phyloP scores from a whole-genome alignment of 495 filamentous ascomycete genomes.

The Penicillium riverlandense region DNA sequence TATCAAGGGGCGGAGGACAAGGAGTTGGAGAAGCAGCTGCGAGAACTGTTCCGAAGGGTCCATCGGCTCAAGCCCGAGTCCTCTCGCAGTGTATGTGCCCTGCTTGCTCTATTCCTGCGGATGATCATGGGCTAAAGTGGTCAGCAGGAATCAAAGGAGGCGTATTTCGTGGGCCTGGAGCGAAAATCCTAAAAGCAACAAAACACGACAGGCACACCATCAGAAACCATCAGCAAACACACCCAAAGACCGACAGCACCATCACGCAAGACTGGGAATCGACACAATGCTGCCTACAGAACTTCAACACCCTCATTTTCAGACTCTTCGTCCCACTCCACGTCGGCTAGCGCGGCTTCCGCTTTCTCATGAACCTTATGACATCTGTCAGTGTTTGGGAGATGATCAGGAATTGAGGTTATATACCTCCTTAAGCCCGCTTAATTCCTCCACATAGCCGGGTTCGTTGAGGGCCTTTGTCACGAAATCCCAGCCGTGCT shows the following conservation, averaged over 20 bases:
- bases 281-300: constrained; percentile 7
- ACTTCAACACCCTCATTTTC: constrained; percentile 38
- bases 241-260: too few relatives aligned
- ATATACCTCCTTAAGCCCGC: constrained; percentile 78
- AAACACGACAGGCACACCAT: not conserved
- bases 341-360: constrained; percentile 54
- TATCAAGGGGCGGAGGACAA: constrained; percentile 88
- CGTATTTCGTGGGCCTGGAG: constrained; percentile 72
- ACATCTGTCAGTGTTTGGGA: constrained; percentile 14
- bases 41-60: constrained; percentile 68
- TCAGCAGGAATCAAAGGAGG: constrained; percentile 79
- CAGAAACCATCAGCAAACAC: too few relatives aligned
- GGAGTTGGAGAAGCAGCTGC: constrained; percentile 62
- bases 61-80: constrained; percentile 82
- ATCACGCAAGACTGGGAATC: too few relatives aligned
- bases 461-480: constrained; percentile 75
- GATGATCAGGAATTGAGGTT: not conserved
- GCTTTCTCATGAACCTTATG: constrained; percentile 63
- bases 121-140: constrained; percentile 2
- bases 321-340: constrained; percentile 55
- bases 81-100: constrained; percentile 65
- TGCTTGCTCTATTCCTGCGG: not conserved
- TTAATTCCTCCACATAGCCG: constrained; percentile 84
- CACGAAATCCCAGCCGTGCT: constrained; percentile 81
- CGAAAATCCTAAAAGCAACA: constrained; percentile 28